Base-by-base conservation (phyloP, 1,284 basidiomycete genomes). In the Baeospora myosura region DNA sequence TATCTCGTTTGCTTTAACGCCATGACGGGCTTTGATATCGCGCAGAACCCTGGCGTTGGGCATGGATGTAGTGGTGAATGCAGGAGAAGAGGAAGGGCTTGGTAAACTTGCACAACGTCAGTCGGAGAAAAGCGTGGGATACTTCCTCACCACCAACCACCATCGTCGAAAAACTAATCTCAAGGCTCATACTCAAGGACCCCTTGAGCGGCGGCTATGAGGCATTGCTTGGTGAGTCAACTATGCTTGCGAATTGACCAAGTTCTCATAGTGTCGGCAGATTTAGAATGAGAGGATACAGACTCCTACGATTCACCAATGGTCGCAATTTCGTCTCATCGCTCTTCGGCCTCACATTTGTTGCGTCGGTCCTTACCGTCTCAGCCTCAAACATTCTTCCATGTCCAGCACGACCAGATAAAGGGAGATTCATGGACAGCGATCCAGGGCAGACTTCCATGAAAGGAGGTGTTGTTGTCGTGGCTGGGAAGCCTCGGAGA, bases 361-460 rank as follows among this genome's bases (percentile, higher is more conserved):
- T 86, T 55, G 83, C 81, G 16, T 74, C 83, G 16, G 71, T 88
- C 44, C 49, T 85, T 47, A 89, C 86, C 36, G 87, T 90, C n/a
- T 81, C 83, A 4, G 82, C 81, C 17, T 87, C 85, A 16, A 76
- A 74, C 54, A 66, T 88, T 32, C 64, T 89, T 29, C 85, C 86
- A 46, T 89, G 87, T 53, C 86, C 87, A 6, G 83, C 75, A 8
- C 71, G 74, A 41, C 63, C 67, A 32, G 63, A 72, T 50, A 73
- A 71, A 53, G 63, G 53, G 36, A 71, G 79, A 18, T 78, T 72
- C 49, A 69, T 78, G 23, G 78, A 81, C 52, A 68, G 60, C 44
- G 69, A 68, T 8, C 49, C 52, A 26, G 61, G 62, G 37, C 11
- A 41, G 31, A 23, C 28, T 44, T 41, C 54, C 57, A 53, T 44